Conservation (phyloP, 768 basidiomycete genomes). For the Mycena belliarum region DNA sequence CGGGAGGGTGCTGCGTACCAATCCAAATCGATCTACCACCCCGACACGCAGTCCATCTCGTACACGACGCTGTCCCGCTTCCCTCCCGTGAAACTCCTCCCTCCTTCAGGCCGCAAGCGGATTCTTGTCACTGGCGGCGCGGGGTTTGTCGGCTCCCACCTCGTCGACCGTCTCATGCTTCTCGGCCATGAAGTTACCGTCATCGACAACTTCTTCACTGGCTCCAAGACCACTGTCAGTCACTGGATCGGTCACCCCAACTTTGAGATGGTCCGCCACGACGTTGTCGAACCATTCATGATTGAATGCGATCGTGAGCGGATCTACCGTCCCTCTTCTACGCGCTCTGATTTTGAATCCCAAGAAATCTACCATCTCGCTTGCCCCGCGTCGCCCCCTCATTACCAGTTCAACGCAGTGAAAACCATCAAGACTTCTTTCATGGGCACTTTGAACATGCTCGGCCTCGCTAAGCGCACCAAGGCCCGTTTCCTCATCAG, state of each 20-base stretch:
- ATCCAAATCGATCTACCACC: slow-evolving; percentile 86
- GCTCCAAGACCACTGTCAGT: slow-evolving; percentile 93
- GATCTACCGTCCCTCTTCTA: slow-evolving; percentile 2
- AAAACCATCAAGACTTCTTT: slow-evolving; percentile 99
- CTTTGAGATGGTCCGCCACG: slow-evolving; percentile 97
- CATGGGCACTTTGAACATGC: slow-evolving; percentile 98
- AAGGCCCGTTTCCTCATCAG: slow-evolving; percentile 97
- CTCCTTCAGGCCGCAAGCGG: slow-evolving; percentile 78
- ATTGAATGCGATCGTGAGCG: slow-evolving; percentile 95
- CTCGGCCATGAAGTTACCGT: slow-evolving; percentile 98
- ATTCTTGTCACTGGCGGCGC: slow-evolving; percentile 96
- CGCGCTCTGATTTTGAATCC: slow-evolving; percentile 14
- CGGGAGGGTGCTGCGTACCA: slow-evolving; percentile 61
- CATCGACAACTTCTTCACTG: slow-evolving; percentile 98
- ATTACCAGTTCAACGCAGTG: slow-evolving; percentile 97
- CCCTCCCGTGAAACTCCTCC: slow-evolving; percentile 87
- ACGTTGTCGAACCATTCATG: slow-evolving; percentile 96
- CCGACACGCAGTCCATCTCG: slow-evolving; percentile 78
- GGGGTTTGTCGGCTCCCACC: slow-evolving; percentile 98
- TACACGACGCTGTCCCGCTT: slow-evolving; percentile 92
- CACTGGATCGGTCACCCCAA: slow-evolving; percentile 98
- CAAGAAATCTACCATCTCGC: slow-evolving; percentile 97
- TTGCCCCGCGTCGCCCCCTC: slow-evolving; percentile 95
- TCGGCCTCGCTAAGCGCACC: slow-evolving; percentile 94
- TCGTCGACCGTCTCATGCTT: slow-evolving; percentile 96